Evolutionary conservation across 805 yeast species (phyloP), one percentile per base, ranked within the genome.

Genomic region (Yueomyces sinensis): DNA sequence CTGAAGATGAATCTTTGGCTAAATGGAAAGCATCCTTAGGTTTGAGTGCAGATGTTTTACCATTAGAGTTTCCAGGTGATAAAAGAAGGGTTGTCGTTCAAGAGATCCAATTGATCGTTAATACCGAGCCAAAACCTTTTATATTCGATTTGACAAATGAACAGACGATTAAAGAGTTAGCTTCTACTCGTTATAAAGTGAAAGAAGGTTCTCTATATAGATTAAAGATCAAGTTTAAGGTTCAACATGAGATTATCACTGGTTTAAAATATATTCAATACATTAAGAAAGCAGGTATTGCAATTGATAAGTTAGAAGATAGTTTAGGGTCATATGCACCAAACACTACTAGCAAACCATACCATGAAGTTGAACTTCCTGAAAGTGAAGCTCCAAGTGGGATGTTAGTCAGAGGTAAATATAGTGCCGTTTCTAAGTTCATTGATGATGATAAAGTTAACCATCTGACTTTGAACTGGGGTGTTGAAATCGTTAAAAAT

Each of bases 1-100:
- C 89, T 11, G 81, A 84, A 46, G 96, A 86, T 54, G 95, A 83
- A 58, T 79, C 93, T 14, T 65, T 86, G 42, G 82, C 79, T 41
- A 82, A 82, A 57, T 86, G 96, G 96, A 87, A 87, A 57, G 82
- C 76, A 37, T 81, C 94, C 1, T 62, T 86, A 23, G 96, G 96
- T 1, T 62, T 86, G 38, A 59, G 74, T 33, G 66, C 74, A 9
- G 76, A 74, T 39, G 53, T 74, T 3, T 63, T 74, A 42, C 87
- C 82, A 13, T 75, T 75, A 19, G 74, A 68, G 34, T 55, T 43
- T 37, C 69, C 82, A 4, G 81, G 77, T 20, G 94, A 83, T 53
- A 65, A 64, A 33, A 69, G 95, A 37, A 71, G 72, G 44, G 94
- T 86, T 17, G 94, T 86, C 9, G 70, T 86, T 35, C 63, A 78